These are phyloP conservation scores for Trichoderma reesei DNA, from an alignment of 495 filamentous ascomycete genomes.

Conservation along the genomic window DNA sequence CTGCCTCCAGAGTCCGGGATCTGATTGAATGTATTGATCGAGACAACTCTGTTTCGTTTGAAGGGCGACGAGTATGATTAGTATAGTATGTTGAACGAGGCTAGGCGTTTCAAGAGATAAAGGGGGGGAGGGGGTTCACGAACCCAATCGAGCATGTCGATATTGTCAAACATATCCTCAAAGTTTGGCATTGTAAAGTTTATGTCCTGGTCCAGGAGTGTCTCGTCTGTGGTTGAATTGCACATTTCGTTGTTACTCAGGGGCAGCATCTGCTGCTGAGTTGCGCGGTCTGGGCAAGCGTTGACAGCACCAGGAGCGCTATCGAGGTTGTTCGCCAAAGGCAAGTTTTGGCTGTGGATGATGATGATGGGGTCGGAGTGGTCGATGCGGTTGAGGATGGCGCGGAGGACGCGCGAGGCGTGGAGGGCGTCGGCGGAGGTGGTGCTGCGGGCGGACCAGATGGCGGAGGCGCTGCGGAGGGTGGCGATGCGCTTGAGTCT, in stretches of 20 bases:
- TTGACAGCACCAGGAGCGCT: neutral
- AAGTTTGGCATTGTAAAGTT: neutral
- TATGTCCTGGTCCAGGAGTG: neutral
- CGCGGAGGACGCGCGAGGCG: slow-evolving; percentile 27
- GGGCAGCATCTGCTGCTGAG: neutral
- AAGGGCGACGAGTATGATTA: neutral
- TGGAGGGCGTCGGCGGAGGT: slow-evolving; percentile 26
- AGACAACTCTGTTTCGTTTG: neutral
- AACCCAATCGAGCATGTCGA: neutral
- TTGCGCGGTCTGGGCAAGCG: neutral
- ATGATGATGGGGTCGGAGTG: slow-evolving; percentile 4
- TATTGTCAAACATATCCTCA: neutral
- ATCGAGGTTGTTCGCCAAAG: neutral
- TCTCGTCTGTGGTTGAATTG: neutral
- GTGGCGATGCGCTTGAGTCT: slow-evolving; percentile 25
- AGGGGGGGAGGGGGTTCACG: neutral
- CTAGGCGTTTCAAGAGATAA: neutral
- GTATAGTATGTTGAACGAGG: too few species aligned
- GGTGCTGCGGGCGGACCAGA: slow-evolving; percentile 25
- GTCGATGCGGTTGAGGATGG: slow-evolving; percentile 28
- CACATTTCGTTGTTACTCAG: neutral
- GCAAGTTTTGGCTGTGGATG: neutral
- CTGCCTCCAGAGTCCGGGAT: neutral
- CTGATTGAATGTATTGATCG: neutral
- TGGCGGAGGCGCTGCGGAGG: slow-evolving; percentile 30